Evolutionary conservation across 371 early-diverging fungal species (phyloP).

Genomic region (Coelomomyces lativittatus): DNA sequence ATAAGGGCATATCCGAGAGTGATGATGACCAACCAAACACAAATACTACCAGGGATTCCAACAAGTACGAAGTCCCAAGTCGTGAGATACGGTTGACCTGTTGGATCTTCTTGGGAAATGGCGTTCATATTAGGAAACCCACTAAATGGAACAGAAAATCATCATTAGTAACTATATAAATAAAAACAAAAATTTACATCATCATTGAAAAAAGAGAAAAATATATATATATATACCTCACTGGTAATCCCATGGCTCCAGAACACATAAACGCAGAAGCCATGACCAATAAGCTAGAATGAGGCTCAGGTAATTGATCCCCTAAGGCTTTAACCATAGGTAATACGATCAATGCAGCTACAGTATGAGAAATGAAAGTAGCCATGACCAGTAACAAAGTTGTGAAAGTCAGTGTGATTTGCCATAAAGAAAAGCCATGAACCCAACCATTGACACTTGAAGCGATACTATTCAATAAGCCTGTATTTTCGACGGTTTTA

Average conservation of each 20-base stretch:
- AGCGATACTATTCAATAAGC: slow-evolving; percentile 63
- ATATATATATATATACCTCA: slow-evolving; percentile 16
- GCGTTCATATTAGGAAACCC: slow-evolving; percentile 95
- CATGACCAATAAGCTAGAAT: slow-evolving; percentile 76
- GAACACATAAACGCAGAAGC: slow-evolving; percentile 60
- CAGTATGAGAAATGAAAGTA: slow-evolving; percentile 88
- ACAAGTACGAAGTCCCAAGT: slow-evolving; percentile 67
- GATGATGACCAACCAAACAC: slow-evolving; percentile 50
- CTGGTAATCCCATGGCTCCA: slow-evolving; percentile 81
- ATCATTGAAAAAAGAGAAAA: neutral
- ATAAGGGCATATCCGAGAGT: slow-evolving; percentile 58
- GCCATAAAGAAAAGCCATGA: slow-evolving; percentile 42
- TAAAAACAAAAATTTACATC: neutral
- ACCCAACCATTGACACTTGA: slow-evolving; percentile 41
- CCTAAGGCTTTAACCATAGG: slow-evolving; percentile 66
- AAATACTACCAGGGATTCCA: slow-evolving; percentile 57
- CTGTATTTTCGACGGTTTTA: slow-evolving; percentile 69
- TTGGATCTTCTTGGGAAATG: slow-evolving; percentile 71
- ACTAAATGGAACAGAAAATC: slow-evolving; percentile 8
- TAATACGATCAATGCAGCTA: slow-evolving; percentile 63
- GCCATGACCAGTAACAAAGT: slow-evolving; percentile 55
- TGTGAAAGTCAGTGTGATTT: slow-evolving; percentile 48
- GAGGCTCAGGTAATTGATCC: slow-evolving; percentile 50
- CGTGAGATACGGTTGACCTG: slow-evolving; percentile 66
- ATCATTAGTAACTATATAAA: neutral